Conservation (phyloP, 805 yeast species). For the Yarrowia osloensis region DNA sequence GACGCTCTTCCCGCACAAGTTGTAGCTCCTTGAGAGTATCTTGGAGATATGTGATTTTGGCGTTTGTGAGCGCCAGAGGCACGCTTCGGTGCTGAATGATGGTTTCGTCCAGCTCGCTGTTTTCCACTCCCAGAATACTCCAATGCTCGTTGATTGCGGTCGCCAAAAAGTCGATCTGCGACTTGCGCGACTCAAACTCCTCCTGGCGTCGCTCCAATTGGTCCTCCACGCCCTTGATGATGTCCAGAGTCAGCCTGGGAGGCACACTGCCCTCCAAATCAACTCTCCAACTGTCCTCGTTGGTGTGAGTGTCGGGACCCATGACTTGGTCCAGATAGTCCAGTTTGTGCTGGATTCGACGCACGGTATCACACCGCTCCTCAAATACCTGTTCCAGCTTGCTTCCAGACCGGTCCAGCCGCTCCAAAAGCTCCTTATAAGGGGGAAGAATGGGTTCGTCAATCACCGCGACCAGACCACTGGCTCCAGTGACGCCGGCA, state of each 20-base stretch:
- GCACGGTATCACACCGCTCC: background rate
- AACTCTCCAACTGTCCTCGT: background rate
- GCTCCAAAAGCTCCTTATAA: constrained; percentile 10
- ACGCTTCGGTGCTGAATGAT: constrained; percentile 14
- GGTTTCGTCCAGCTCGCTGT: constrained; percentile 13
- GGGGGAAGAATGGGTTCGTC: constrained; percentile 4
- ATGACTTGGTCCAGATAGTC: background rate
- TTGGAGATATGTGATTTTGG: background rate
- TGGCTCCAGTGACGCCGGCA: background rate
- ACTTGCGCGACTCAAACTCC: constrained; percentile 1
- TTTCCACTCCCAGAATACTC: constrained; percentile 13
- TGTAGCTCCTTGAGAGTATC: constrained; percentile 11
- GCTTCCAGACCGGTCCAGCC: constrained; percentile 23
- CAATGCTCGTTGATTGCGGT: constrained; percentile 6
- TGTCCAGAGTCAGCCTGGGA: constrained; percentile 11
- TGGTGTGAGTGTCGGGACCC: constrained; percentile 2
- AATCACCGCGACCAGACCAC: background rate
- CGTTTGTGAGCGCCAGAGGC: background rate
- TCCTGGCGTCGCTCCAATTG: background rate
- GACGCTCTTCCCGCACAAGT: background rate
- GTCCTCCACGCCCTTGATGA: background rate
- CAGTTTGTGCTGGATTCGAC: background rate
- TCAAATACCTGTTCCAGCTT: constrained; percentile 18
- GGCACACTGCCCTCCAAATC: constrained; percentile 15
- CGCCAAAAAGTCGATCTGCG: constrained; percentile 6